These are phyloP conservation scores for Phytophthora cryptogea DNA, from an alignment of 352 stramenopile species.

Conservation along the genomic window DNA sequence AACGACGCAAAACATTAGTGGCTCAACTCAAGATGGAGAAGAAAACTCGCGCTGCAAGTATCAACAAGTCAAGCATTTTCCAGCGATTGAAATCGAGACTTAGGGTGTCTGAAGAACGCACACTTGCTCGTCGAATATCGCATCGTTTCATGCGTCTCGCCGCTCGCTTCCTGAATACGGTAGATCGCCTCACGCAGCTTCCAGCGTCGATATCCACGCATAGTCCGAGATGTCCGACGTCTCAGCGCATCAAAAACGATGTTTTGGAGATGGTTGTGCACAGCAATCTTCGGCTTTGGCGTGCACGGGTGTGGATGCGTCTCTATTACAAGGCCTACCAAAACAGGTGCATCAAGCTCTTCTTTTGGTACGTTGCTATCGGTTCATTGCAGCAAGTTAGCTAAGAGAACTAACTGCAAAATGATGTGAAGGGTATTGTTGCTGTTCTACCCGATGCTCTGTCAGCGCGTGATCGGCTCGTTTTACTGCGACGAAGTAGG, in stretches of 20 bases:
- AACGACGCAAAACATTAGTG: constrained; percentile 42
- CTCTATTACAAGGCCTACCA: constrained; percentile 76
- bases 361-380: constrained; percentile 55
- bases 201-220: constrained; percentile 54
- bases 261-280: constrained; percentile 66
- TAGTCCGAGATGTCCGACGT: constrained; percentile 51
- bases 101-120: constrained; percentile 8
- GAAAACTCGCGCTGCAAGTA: constrained; percentile 16
- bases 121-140: constrained; percentile 6
- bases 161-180: constrained; percentile 26
- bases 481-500: constrained; percentile 83
- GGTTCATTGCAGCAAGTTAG: neutral
- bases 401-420: neutral
- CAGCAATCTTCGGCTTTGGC: constrained; percentile 75
- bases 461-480: constrained; percentile 63
- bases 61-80: constrained; percentile 23
- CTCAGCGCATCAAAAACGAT: constrained; percentile 51
- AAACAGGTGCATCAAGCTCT: constrained; percentile 79
- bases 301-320: constrained; percentile 65
- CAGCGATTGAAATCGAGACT: constrained; percentile 36
- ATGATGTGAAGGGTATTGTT: constrained; percentile 51
- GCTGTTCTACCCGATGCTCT: constrained; percentile 77
- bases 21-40: constrained; percentile 50
- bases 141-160: constrained; percentile 18
- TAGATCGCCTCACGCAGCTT: constrained; percentile 40